Evolutionary conservation across 768 basidiomycete species (phyloP), one percentile per base, ranked within the genome.

Genomic region (Russula sp.): DNA sequence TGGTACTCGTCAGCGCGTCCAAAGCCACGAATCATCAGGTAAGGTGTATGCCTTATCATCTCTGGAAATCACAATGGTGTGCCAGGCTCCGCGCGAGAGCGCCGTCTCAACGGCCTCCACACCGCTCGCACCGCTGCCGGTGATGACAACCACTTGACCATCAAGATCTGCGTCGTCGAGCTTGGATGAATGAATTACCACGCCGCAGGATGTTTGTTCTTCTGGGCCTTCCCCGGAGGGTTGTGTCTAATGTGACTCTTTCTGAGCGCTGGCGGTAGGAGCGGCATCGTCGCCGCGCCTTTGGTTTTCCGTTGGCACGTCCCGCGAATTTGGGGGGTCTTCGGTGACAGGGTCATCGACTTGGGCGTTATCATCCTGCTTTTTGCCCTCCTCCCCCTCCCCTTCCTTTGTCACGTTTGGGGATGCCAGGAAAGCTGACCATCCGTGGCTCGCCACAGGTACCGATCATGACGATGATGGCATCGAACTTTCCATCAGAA

Each of bases 61-160:
- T 8, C 79, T 67, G 1, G 77, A 78, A 37, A 80, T 63, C 69
- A 82, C 76, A 1, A 74, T 69, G 73, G 72, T 16, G 7, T 73
- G 63, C 52, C 66, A 64, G 0, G 77, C 78, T 10, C 76, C 72
- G 53, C 73, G 68, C 18, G 61, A 35, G 2, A 78, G 69, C 7
- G 76, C 74, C 0, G 76, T 72, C 63, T 78, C 76, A 18, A 76
- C 77, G 2, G 77, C 74, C 62, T 83, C 80, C 31, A 82, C 81
- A 2, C 79, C 81, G 47, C 77, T 82, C 0, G 85, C 84, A 0
- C 84, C 84, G 45, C 81, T 79, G 0, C 81, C 80, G 40, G 82
- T 74, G 3, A 82, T 75, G 13, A 79, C 75, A 2, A 82, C 75
- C 22, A 69, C 74, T 69, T 80, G 79, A 1, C 75, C 79, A 16